Conservation (phyloP, 2,329 filamentous ascomycete species). For the Exophiala spinifera region DNA sequence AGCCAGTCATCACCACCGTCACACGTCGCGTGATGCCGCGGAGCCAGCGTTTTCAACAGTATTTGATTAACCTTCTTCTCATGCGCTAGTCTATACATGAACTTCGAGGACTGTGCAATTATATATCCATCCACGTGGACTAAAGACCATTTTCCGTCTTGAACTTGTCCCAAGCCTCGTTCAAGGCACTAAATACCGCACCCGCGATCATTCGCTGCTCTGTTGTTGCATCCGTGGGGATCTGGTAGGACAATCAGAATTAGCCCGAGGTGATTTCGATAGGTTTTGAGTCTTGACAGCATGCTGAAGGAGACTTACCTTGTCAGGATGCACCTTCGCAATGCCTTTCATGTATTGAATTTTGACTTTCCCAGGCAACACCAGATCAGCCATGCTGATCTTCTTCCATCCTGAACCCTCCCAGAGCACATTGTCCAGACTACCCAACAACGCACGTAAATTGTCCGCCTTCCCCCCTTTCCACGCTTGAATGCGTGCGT, state of each 20-base stretch:
- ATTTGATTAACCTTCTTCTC: not conserved
- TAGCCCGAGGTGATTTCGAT: conserved; percentile 6
- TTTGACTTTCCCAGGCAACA: conserved; percentile 93
- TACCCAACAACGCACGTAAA: conserved; percentile 78
- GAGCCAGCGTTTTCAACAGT: too few relatives aligned
- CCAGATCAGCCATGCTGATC: conserved; percentile 86
- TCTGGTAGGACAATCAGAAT: conserved; percentile 41
- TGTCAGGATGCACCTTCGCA: conserved; percentile 96
- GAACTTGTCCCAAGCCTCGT: conserved; percentile 69
- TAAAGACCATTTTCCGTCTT: conserved; percentile 60
- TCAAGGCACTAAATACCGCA: conserved; percentile 62
- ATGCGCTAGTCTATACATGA: not conserved
- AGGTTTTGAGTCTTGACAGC: too few relatives aligned
- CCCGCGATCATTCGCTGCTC: conserved; percentile 66
- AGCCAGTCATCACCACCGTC: not conserved
- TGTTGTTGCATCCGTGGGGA: conserved; percentile 61
- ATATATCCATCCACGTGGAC: not conserved
- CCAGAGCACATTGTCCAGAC: conserved; percentile 87
- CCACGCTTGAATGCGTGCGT: conserved; percentile 76
- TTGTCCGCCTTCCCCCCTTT: conserved; percentile 91
- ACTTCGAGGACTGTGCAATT: not conserved
- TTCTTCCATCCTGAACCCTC: conserved; percentile 93
- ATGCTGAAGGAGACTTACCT: conserved; percentile 57
- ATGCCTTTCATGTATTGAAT: conserved; percentile 99
- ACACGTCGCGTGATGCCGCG: not conserved